These are phyloP conservation scores for Debaryomyces robertsiae DNA, from an alignment of 1,139 yeast genomes.

Conservation along the genomic window DNA sequence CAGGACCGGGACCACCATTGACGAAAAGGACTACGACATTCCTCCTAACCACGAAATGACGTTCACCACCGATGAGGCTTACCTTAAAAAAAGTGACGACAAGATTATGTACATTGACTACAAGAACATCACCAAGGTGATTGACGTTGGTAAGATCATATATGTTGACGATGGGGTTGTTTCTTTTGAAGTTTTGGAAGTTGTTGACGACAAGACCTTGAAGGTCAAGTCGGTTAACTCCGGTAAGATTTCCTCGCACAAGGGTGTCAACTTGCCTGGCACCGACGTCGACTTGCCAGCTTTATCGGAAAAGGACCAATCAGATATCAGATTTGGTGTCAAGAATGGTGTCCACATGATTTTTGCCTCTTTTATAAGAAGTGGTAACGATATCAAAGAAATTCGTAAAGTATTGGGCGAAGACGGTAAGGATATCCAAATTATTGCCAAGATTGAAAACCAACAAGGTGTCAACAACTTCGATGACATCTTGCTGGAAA, in stretches of 20 bases:
- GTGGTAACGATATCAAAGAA: constrained; percentile 84
- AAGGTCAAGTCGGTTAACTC: constrained; percentile 89
- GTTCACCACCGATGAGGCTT: constrained; percentile 88
- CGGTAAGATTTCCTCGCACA: constrained; percentile 94
- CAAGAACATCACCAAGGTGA: constrained; percentile 94
- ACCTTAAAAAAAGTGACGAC: constrained; percentile 71
- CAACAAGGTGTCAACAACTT: constrained; percentile 99
- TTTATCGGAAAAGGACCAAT: constrained; percentile 91
- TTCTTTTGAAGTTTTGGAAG: constrained; percentile 87
- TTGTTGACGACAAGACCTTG: constrained; percentile 76
- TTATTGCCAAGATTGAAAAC: constrained; percentile 96
- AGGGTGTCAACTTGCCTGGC: constrained; percentile 99
- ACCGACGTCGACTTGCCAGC: constrained; percentile 99
- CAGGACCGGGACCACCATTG: constrained; percentile 93
- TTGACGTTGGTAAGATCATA: constrained; percentile 82
- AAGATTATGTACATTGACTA: constrained; percentile 87
- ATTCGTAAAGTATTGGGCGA: constrained; percentile 95
- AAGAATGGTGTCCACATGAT: constrained; percentile 97
- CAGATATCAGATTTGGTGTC: constrained; percentile 91
- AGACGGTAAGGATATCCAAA: constrained; percentile 94
- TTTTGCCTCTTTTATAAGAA: constrained; percentile 97
- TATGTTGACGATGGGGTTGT: constrained; percentile 97
- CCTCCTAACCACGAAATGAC: constrained; percentile 85
- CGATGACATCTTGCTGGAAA: constrained; percentile 89
- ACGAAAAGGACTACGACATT: constrained; percentile 79